Evolutionary conservation across 2,329 filamentous ascomycete species (phyloP).

Genomic region (Colletotrichum shisoi): DNA sequence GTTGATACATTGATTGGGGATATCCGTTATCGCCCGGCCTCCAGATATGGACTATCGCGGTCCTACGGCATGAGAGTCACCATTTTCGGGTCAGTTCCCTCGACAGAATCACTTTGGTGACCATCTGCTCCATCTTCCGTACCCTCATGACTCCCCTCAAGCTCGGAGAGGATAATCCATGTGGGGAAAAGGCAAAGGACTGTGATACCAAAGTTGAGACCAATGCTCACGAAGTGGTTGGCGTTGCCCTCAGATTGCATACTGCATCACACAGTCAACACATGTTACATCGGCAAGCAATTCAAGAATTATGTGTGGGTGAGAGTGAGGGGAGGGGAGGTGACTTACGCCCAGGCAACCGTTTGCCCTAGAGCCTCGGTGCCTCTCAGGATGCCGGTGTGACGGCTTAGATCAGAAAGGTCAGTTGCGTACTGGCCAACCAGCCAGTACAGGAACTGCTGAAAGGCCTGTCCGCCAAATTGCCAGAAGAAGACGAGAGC

Average conservation of each 20-base stretch:
- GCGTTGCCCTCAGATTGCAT: conserved; percentile 31
- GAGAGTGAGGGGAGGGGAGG: too few species aligned
- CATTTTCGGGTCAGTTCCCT: neutral
- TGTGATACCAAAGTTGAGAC: conserved; percentile 25
- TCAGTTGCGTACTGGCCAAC: conserved; percentile 26
- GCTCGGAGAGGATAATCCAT: conserved; percentile 18
- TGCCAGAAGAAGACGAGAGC: conserved; percentile 29
- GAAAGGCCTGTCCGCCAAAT: conserved; percentile 27
- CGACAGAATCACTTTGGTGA: neutral
- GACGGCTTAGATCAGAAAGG: conserved; percentile 26
- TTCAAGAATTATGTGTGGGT: neutral
- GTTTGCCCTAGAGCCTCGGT: conserved; percentile 24
- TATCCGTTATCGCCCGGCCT: neutral
- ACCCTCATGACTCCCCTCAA: conserved; percentile 19
- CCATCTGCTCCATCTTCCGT: neutral
- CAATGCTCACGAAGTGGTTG: conserved; percentile 27
- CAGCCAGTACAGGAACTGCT: conserved; percentile 27
- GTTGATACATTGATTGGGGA: neutral
- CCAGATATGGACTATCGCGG: too few species aligned
- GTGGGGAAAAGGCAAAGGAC: conserved; percentile 17
- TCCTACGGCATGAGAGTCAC: neutral
- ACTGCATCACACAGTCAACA: neutral
- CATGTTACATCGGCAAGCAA: neutral
- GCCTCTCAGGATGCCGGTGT: conserved; percentile 24
- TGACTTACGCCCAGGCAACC: conserved; percentile 24